Evolutionary conservation across 225 moss, liverwort and hornwort genomes (phyloP).

Genomic region (Climacium dendroides): DNA sequence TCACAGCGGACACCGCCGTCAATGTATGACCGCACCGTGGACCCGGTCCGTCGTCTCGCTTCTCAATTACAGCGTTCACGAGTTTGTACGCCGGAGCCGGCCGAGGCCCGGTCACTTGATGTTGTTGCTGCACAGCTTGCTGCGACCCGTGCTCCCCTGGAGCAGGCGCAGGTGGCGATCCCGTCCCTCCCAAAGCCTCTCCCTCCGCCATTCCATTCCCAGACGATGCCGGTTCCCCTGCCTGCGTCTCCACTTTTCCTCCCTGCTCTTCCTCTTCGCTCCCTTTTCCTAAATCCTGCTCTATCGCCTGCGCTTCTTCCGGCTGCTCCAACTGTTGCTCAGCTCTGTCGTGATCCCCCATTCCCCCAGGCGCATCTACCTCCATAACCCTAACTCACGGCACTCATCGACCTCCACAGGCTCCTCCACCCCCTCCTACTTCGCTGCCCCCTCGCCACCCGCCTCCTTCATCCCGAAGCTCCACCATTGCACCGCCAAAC

Average conservation of each 20-base stretch:
- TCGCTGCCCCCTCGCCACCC: not conserved
- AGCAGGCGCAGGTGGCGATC: not conserved
- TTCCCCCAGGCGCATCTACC: slow-evolving; percentile 22
- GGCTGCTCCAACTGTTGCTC: not conserved
- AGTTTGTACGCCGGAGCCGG: slow-evolving; percentile 65
- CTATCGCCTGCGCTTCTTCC: not conserved
- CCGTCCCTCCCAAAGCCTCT: not conserved
- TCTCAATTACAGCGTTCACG: slow-evolving; percentile 48
- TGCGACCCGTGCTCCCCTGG: not conserved
- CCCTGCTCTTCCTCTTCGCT: not conserved
- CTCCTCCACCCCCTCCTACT: not conserved
- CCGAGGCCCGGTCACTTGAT: slow-evolving; percentile 22
- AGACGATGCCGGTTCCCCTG: not conserved
- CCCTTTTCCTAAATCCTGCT: not conserved
- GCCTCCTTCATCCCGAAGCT: not conserved
- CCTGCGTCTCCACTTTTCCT: not conserved
- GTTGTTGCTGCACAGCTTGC: not conserved
- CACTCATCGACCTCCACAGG: not conserved
- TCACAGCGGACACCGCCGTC: slow-evolving; percentile 74
- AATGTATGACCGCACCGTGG: slow-evolving; percentile 84
- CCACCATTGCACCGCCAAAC: not conserved
- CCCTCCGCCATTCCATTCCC: not conserved
- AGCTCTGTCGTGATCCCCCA: slow-evolving; percentile 1
- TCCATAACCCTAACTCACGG: slow-evolving; percentile 35
- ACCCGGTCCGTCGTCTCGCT: slow-evolving; percentile 83